phyloP scores from a whole-genome alignment of 202 grass and related monocot species.

The Eragrostis tef region DNA sequence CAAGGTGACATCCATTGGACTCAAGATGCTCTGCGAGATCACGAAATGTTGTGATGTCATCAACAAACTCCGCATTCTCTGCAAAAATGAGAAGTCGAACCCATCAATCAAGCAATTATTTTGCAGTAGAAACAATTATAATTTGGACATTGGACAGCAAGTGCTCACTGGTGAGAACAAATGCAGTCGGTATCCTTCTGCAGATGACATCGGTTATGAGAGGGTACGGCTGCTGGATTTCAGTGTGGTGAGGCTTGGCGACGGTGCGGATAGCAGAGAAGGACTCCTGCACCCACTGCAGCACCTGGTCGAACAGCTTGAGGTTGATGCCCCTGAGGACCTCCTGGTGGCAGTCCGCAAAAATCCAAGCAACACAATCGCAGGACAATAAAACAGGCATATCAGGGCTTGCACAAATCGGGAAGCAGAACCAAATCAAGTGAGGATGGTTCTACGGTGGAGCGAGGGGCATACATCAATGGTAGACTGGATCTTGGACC shows the following conservation, averaged over 20 bases:
- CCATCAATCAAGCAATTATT: slow-evolving; percentile 13
- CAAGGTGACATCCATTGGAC: slow-evolving; percentile 67
- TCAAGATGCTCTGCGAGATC: slow-evolving; percentile 68
- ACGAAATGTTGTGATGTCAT: slow-evolving; percentile 72
- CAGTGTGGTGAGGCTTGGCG: slow-evolving; percentile 17
- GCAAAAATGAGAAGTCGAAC: slow-evolving; percentile 36
- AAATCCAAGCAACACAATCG: not conserved
- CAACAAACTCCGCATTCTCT: slow-evolving; percentile 87
- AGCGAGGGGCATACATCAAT: slow-evolving; percentile 56
- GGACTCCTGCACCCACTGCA: slow-evolving; percentile 72
- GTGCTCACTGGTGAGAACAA: slow-evolving; percentile 73
- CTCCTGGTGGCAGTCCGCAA: slow-evolving; percentile 42
- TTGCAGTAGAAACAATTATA: not conserved
- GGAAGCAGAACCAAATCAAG: not conserved
- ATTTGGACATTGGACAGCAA: not conserved
- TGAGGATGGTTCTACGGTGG: not conserved
- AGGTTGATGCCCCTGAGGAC: slow-evolving; percentile 75
- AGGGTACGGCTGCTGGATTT: slow-evolving; percentile 73
- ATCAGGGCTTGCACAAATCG: not conserved
- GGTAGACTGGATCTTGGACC: slow-evolving; percentile 81
- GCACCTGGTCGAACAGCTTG: slow-evolving; percentile 79
- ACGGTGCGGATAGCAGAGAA: slow-evolving; percentile 52
- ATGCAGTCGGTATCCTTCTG: slow-evolving; percentile 69
- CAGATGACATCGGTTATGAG: slow-evolving; percentile 63
- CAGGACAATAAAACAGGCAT: slow-evolving; percentile 15